Evolutionary conservation across 345 rosid species (phyloP).

Genomic region (Gossypium australe): DNA sequence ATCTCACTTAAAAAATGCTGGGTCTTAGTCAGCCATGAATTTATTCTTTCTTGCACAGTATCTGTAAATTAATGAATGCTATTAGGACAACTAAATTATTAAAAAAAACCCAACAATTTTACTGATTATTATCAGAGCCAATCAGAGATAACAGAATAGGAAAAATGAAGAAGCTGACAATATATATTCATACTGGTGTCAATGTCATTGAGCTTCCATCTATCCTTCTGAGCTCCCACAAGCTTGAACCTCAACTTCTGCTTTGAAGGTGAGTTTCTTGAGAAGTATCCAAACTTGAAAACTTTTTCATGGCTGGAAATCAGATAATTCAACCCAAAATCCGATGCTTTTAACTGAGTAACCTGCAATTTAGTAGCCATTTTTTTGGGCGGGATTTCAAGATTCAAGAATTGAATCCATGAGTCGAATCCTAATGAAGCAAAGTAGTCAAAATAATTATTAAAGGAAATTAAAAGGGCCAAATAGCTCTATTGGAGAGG

Average conservation of each 20-base stretch:
- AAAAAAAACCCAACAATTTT: too few species aligned
- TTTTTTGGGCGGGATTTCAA: neutral
- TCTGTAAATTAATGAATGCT: conserved; percentile 26
- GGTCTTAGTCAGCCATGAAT: conserved; percentile 75
- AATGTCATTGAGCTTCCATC: conserved; percentile 68
- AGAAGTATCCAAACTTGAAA: conserved; percentile 24
- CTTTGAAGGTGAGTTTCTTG: conserved; percentile 18
- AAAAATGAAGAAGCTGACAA: too few species aligned
- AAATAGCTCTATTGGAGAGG: too few species aligned
- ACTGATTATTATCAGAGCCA: too few species aligned
- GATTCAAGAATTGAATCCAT: too few species aligned
- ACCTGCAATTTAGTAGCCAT: conserved; percentile 23
- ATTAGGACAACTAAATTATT: too few species aligned
- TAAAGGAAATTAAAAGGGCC: too few species aligned
- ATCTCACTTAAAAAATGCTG: conserved; percentile 54
- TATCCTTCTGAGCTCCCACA: conserved; percentile 40
- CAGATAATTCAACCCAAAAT: conserved; percentile 15
- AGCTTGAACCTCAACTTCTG: conserved; percentile 47
- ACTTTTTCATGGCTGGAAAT: conserved; percentile 12
- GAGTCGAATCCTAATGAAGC: too few species aligned
- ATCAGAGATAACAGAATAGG: too few species aligned
- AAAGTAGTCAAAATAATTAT: too few species aligned
- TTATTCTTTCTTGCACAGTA: conserved; percentile 66
- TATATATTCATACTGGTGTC: conserved; percentile 44
- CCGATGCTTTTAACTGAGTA: conserved; percentile 18